A percentile compares a stretch with the other conserved stretches of the same genome.
phyloP scores from a whole-genome alignment of 768 basidiomycete genomes.

The Phlebiopsis flavidoalba region DNA sequence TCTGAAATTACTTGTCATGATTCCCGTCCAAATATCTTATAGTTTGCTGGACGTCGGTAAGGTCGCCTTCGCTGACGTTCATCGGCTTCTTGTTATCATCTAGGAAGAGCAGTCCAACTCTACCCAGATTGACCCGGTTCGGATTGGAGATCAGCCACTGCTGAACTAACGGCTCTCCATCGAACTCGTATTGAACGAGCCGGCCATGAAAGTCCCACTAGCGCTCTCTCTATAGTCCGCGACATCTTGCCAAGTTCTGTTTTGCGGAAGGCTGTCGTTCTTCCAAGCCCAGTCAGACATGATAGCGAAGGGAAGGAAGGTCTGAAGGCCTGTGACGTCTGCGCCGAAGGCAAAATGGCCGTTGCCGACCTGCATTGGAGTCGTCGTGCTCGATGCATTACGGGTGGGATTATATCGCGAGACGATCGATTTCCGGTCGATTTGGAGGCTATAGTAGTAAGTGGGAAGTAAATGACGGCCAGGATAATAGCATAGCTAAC shows the following conservation, averaged over 20 bases:
- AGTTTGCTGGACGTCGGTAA: constrained; percentile 32
- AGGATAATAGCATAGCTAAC: not conserved
- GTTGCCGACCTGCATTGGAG: constrained; percentile 58
- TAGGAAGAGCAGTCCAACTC: constrained; percentile 42
- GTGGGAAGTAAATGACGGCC: not conserved
- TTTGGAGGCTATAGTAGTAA: constrained; percentile 12
- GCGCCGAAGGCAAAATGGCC: constrained; percentile 59
- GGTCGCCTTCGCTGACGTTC: constrained; percentile 34
- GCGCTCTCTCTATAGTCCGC: constrained; percentile 43
- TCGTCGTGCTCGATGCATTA: constrained; percentile 38
- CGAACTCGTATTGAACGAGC: constrained; percentile 47
- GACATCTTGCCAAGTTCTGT: constrained; percentile 37
- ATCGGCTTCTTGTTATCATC: constrained; percentile 21
- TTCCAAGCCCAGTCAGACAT: constrained; percentile 62
- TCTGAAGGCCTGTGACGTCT: constrained; percentile 55
- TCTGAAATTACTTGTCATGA: constrained; percentile 39
- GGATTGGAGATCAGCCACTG: constrained; percentile 57
- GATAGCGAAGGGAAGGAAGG: constrained; percentile 48
- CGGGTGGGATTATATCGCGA: constrained; percentile 46
- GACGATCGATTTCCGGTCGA: constrained; percentile 42
- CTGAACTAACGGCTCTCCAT: constrained; percentile 37
- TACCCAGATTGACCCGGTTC: constrained; percentile 51
- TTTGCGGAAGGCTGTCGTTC: constrained; percentile 47
- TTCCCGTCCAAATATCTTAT: constrained; percentile 57
- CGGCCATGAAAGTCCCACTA: constrained; percentile 48